Evolutionary conservation across 2,329 filamentous ascomycete genomes (phyloP).

Genomic region (Pestalotiopsis sp.): DNA sequence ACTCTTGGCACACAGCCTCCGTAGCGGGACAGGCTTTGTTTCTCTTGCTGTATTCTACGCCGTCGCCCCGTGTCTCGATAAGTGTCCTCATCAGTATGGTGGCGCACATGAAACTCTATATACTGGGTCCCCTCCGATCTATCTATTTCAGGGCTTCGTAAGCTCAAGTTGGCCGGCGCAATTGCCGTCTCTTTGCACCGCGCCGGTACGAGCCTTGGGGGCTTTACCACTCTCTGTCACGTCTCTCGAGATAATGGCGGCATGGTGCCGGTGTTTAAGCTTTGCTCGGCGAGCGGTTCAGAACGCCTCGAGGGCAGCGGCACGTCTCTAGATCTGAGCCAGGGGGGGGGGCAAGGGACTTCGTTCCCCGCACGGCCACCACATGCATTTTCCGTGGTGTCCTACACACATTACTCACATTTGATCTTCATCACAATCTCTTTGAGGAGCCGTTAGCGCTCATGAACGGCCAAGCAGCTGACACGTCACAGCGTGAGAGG

Average conservation of each 20-base stretch:
- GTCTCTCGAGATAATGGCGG: not conserved
- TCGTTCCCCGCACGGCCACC: slow-evolving; percentile 7
- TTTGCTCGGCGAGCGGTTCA: not conserved
- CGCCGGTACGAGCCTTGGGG: not conserved
- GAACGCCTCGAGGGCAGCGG: not conserved
- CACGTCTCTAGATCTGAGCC: not conserved
- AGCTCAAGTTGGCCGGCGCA: not conserved
- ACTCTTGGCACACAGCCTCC: not conserved
- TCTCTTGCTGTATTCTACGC: not conserved
- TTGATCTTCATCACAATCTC: slow-evolving; percentile 1
- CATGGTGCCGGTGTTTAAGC: not conserved
- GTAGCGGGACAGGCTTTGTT: not conserved
- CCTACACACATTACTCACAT: not conserved
- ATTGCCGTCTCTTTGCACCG: not conserved
- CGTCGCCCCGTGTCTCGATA: not conserved
- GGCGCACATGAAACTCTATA: slow-evolving; percentile 13
- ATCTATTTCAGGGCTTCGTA: not conserved
- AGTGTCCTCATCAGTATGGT: not conserved
- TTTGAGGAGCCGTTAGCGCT: slow-evolving; percentile 14
- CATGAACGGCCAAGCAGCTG: slow-evolving; percentile 29
- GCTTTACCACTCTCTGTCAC: not conserved
- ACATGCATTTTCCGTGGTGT: not conserved
- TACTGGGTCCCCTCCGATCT: slow-evolving; percentile 4
- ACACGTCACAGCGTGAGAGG: slow-evolving; percentile 73
- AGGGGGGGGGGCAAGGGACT: not conserved